Base-by-base conservation (phyloP, 1,139 yeast species). In the Debaryomyces subglobosus region DNA sequence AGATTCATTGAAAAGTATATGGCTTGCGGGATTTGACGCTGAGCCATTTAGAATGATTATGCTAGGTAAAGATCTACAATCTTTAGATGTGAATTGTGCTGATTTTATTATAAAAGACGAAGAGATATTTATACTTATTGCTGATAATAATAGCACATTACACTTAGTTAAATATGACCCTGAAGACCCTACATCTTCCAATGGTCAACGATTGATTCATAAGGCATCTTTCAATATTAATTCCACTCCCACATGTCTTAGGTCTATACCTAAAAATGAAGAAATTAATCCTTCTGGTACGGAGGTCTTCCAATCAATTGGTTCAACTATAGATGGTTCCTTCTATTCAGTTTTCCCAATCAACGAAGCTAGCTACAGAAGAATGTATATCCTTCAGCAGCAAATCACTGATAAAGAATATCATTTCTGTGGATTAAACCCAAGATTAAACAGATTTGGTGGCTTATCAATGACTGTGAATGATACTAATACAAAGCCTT, bases 151-250 rank as follows among this genome's bases (percentile, higher is more conserved):
- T 46, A 80, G 84, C 35, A 76, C 80, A n/a, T 63, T 94, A 34
- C 96, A 90, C 62, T 64, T 94, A 13, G 69, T 91, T 34, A 90
- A 89, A 60, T 94, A 89, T 63, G 96, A 94, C 54, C 99, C 99
- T 0, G 97, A 91, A 58, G 96, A 90, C 62, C 89, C 96, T 0
- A 74, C 79, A 15, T 89, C 97, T 0, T 69, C 84, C 29, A 85
- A 90, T 47, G 99, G 99, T 1, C 91, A 86, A 58, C 73, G 84
- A 51, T 73, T 94, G 45, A 68, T 92, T 21, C 82, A 85, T 51
- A 83, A 83, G 56, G 79, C 94, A 0, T 84, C 88, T 21, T 87
- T 92, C 63, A 85, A 84, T 56, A 69, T 84, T 30, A 90, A 90
- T 56, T 77, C 85, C 10, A 65, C 75, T 7, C 80, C 88, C 9